Conservation (phyloP, 108 stramenopile genomes). For the Asterionellopsis glacialis region DNA sequence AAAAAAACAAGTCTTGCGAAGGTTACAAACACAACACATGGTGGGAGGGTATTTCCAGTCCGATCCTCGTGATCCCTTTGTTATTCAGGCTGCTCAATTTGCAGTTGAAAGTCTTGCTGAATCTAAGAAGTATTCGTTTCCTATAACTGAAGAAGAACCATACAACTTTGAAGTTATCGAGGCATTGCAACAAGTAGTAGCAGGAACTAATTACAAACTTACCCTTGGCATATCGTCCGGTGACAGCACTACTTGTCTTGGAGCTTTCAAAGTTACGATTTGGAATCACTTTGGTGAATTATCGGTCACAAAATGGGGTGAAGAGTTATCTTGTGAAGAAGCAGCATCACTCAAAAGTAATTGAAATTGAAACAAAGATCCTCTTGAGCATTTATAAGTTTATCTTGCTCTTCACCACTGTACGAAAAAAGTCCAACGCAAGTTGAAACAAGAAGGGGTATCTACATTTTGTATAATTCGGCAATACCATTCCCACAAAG, state of each 20-base stretch:
- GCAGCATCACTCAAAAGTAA: background rate
- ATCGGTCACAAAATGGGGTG: constrained; percentile 9
- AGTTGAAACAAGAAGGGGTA: too few relatives aligned
- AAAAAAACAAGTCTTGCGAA: too few relatives aligned
- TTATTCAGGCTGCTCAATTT: background rate
- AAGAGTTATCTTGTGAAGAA: constrained; percentile 17
- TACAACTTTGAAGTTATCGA: constrained; percentile 7
- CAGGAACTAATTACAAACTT: constrained; percentile 30
- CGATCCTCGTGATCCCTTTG: constrained; percentile 2
- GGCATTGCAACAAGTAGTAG: constrained; percentile 34
- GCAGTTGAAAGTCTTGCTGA: background rate
- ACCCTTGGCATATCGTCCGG: constrained; percentile 10
- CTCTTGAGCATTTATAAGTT: too few relatives aligned
- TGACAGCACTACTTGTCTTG: constrained; percentile 9
- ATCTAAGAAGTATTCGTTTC: background rate
- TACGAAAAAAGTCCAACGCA: too few relatives aligned
- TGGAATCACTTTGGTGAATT: constrained; percentile 31
- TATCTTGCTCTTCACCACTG: too few relatives aligned
- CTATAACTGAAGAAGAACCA: background rate
- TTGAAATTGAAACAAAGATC: too few relatives aligned
- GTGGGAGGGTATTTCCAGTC: constrained; percentile 1
- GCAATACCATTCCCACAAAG: too few relatives aligned
- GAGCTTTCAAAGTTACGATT: constrained; percentile 18
- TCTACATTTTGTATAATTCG: too few relatives aligned
- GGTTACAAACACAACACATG: background rate